phyloP scores from a whole-genome alignment of 495 filamentous ascomycete genomes.

The Aspergillus sclerotioniger region DNA sequence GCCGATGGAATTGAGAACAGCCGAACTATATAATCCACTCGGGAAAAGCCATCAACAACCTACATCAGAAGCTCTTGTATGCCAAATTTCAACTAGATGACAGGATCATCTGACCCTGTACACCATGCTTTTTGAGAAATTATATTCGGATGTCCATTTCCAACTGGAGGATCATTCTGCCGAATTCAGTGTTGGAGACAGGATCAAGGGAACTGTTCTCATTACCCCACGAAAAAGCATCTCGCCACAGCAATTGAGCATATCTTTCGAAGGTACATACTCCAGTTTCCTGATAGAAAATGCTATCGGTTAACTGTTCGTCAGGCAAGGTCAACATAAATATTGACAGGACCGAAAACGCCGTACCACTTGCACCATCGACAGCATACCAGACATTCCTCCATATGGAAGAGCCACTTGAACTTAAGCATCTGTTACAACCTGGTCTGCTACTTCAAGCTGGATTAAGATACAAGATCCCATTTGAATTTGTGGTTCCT shows the following conservation, averaged over 20 bases:
- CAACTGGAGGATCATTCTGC: not conserved
- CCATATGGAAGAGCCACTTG: constrained; percentile 5
- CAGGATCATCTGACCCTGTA: too few relatives aligned
- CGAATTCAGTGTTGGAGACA: not conserved
- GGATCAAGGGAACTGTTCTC: constrained; percentile 3
- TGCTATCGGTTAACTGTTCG: not conserved
- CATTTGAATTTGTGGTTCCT: constrained; percentile 14
- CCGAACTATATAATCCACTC: too few relatives aligned
- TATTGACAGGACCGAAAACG: constrained; percentile 6
- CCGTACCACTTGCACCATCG: constrained; percentile 5
- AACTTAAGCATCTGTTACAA: not conserved
- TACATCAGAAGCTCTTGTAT: too few relatives aligned
- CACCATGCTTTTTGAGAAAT: not conserved
- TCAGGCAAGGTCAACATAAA: constrained; percentile 9
- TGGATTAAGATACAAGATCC: not conserved
- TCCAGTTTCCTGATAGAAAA: not conserved
- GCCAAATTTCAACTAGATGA: too few relatives aligned
- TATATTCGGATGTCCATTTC: not conserved
- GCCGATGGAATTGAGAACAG: too few relatives aligned
- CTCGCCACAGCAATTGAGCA: not conserved
- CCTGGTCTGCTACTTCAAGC: not conserved
- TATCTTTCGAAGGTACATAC: constrained; percentile 10
- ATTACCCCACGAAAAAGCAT: constrained; percentile 4
- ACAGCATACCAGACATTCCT: constrained; percentile 7
- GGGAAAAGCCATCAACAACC: too few relatives aligned